phyloP scores from a whole-genome alignment of 495 filamentous ascomycete species.

The Coniosporium apollinis region DNA sequence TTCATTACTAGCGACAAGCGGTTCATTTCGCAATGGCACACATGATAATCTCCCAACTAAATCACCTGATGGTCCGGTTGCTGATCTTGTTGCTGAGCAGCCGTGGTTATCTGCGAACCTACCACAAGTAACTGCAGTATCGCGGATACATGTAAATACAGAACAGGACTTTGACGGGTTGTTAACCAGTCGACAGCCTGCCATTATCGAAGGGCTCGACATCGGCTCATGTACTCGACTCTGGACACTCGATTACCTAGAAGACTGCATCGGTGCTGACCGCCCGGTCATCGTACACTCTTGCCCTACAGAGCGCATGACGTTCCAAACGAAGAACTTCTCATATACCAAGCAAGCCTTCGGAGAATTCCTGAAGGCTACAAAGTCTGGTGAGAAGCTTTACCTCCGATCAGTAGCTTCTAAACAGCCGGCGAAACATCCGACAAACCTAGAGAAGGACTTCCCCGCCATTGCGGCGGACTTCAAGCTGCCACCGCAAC shows the following conservation, averaged over 20 bases:
- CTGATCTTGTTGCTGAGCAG: no score
- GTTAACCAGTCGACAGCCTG: slow-evolving; percentile 40
- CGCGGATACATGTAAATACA: slow-evolving; percentile 32
- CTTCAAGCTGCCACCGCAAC: slow-evolving; percentile 49
- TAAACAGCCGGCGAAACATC: slow-evolving; percentile 46
- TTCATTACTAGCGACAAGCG: not conserved
- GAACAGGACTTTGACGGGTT: slow-evolving; percentile 40
- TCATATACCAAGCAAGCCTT: slow-evolving; percentile 53
- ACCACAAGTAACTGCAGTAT: slow-evolving; percentile 23
- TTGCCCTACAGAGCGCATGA: slow-evolving; percentile 46
- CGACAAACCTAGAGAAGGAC: slow-evolving; percentile 50
- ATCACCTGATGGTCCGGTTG: no score
- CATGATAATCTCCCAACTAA: no score
- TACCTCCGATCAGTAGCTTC: slow-evolving; percentile 64
- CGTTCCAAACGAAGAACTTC: slow-evolving; percentile 74
- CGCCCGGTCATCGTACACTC: slow-evolving; percentile 58
- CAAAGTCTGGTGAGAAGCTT: slow-evolving; percentile 42
- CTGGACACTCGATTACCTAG: slow-evolving; percentile 60
- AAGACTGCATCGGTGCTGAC: slow-evolving; percentile 42
- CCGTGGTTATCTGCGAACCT: not conserved
- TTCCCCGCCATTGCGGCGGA: slow-evolving; percentile 53
- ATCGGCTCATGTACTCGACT: slow-evolving; percentile 47
- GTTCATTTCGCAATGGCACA: not conserved
- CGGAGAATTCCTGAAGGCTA: slow-evolving; percentile 46
- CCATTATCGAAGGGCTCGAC: slow-evolving; percentile 45